These are phyloP conservation scores for Avena eriantha DNA, from an alignment of 176 grass and related monocot genomes.

Conservation along the genomic window DNA sequence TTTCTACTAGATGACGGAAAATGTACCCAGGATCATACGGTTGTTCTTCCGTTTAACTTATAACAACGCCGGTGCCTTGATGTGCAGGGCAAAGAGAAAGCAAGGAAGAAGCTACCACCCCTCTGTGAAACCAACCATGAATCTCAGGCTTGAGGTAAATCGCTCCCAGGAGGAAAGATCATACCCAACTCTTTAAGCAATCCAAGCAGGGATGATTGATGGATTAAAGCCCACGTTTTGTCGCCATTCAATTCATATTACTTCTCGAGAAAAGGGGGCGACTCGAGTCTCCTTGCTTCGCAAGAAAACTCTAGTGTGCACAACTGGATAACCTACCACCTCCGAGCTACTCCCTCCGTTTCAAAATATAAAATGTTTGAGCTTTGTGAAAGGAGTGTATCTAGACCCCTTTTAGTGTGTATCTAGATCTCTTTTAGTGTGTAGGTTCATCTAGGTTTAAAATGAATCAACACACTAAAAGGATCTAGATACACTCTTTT, in stretches of 20 bases:
- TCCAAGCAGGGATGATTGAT: constrained; percentile 23
- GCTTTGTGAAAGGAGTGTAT: no score
- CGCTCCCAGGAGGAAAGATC: constrained; percentile 10
- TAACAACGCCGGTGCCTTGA: constrained; percentile 11
- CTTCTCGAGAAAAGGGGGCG: neutral
- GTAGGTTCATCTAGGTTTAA: no score
- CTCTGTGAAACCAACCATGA: neutral
- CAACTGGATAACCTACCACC: neutral
- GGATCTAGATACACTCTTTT: no score
- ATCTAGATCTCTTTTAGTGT: no score
- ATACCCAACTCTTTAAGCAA: constrained; percentile 23
- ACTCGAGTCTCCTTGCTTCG: constrained; percentile 31
- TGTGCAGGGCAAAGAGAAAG: neutral
- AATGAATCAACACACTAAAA: no score
- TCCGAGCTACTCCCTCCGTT: neutral
- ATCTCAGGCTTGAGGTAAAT: neutral
- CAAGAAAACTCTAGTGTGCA: constrained; percentile 42
- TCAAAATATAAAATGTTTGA: no score
- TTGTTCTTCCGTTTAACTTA: neutral
- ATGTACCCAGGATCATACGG: neutral
- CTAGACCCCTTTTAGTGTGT: no score
- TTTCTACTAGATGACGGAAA: neutral
- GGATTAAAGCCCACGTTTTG: neutral
- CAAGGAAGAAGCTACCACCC: constrained; percentile 36
- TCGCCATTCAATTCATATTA: neutral